A percentile compares a stretch with the other conserved stretches of the same genome.
These are phyloP conservation scores for Chaetomiaceae sp. DNA, from an alignment of 2,329 filamentous ascomycete genomes.

Conservation along the genomic window DNA sequence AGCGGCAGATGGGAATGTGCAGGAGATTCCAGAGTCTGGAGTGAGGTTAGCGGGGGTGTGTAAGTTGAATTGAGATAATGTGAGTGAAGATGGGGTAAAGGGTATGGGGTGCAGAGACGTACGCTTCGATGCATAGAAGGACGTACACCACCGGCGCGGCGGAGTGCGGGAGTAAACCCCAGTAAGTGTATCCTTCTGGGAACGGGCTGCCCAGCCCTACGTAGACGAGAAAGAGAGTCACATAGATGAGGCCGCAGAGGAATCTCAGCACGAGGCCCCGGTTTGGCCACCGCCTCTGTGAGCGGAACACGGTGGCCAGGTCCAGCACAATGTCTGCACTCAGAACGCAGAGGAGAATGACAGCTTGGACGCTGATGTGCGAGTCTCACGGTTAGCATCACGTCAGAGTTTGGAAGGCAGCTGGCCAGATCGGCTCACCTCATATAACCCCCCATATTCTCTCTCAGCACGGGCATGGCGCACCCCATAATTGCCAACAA, in stretches of 20 bases:
- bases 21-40: slow-evolving; percentile 22
- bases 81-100: background rate
- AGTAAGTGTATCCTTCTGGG: slow-evolving; percentile 34
- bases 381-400: background rate
- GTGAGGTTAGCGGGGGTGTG: too few species aligned
- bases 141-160: slow-evolving; percentile 33
- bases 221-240: slow-evolving; percentile 36
- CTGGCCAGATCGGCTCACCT: slow-evolving; percentile 9
- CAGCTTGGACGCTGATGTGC: slow-evolving; percentile 27
- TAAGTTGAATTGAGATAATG: too few species aligned
- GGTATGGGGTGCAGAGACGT: background rate
- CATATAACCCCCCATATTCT: slow-evolving; percentile 4
- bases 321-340: slow-evolving; percentile 34
- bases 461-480: slow-evolving; percentile 9
- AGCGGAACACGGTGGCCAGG: slow-evolving; percentile 31
- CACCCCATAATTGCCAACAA: slow-evolving; percentile 20
- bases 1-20: slow-evolving; percentile 15
- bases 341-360: slow-evolving; percentile 31
- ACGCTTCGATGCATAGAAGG: slow-evolving; percentile 35
- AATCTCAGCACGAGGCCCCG: slow-evolving; percentile 32
- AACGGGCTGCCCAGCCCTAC: slow-evolving; percentile 35
- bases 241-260: slow-evolving; percentile 30
- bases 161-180: slow-evolving; percentile 30
- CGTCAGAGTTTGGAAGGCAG: background rate
- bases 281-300: slow-evolving; percentile 30